Conservation (phyloP, 768 basidiomycete species). For the Termitomyces sp. region DNA sequence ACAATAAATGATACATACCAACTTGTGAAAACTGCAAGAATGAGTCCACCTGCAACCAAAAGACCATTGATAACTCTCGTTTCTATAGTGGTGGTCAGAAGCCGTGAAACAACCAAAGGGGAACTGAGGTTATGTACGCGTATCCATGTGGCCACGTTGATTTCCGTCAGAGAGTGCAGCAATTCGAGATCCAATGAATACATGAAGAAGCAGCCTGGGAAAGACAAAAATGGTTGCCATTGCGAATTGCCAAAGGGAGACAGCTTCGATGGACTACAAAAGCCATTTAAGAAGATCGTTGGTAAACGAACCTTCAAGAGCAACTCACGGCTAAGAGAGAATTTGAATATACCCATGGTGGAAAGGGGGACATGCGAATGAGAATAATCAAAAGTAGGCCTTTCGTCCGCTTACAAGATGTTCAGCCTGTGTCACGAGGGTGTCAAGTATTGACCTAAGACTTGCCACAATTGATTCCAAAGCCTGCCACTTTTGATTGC, state of each 20-base stretch:
- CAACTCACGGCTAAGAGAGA: constrained; percentile 67
- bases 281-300: neutral
- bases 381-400: constrained; percentile 81
- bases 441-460: constrained; percentile 4
- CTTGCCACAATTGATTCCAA: constrained; percentile 72
- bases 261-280: constrained; percentile 65
- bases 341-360: constrained; percentile 88
- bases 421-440: constrained; percentile 1
- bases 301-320: neutral
- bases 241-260: constrained; percentile 72
- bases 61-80: constrained; percentile 64
- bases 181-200: constrained; percentile 76
- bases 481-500: constrained; percentile 74
- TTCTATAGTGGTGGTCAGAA: constrained; percentile 28
- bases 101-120: neutral
- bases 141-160: constrained; percentile 72
- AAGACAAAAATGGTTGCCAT: constrained; percentile 68
- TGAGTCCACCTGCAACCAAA: constrained; percentile 56
- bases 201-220: constrained; percentile 69
- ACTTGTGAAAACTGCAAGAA: constrained; percentile 57
- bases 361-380: constrained; percentile 78
- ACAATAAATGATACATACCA: constrained; percentile 44
- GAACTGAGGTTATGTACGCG: constrained; percentile 39
- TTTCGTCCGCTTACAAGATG: constrained; percentile 50
- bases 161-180: constrained; percentile 75